Conservation (phyloP, 2,329 filamentous ascomycete species). For the Dactylellina cionopaga region DNA sequence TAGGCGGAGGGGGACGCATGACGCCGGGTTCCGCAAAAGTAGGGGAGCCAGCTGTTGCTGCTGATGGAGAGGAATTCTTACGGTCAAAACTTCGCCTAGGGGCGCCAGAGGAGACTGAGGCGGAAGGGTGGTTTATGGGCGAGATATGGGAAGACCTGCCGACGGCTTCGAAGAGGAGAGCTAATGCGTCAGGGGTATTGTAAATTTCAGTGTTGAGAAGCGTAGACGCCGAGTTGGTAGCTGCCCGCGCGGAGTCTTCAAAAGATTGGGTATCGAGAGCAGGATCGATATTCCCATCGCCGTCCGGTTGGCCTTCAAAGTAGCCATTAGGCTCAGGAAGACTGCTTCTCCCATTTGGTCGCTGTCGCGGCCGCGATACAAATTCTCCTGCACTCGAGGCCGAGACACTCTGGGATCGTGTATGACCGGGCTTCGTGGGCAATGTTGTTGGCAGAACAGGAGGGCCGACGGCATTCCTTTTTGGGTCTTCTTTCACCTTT, state of each 20-base stretch:
- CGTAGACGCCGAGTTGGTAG: slow-evolving; percentile 53
- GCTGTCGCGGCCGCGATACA: slow-evolving; percentile 58
- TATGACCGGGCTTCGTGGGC: slow-evolving; percentile 65
- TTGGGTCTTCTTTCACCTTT: slow-evolving; percentile 46
- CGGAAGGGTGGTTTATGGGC: slow-evolving; percentile 53
- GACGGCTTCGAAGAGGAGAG: slow-evolving; percentile 86
- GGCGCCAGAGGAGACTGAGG: slow-evolving; percentile 50
- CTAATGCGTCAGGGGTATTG: slow-evolving; percentile 90
- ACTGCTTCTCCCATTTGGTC: slow-evolving; percentile 77
- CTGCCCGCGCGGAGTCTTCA: slow-evolving; percentile 25
- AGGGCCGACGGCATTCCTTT: slow-evolving; percentile 50
- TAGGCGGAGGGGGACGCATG: slow-evolving; percentile 49
- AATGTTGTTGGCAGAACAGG: slow-evolving; percentile 54
- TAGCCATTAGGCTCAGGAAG: slow-evolving; percentile 65
- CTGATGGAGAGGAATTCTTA: slow-evolving; percentile 52
- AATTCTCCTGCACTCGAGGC: slow-evolving; percentile 43
- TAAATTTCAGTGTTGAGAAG: slow-evolving; percentile 77
- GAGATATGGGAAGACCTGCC: slow-evolving; percentile 53
- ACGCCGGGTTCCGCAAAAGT: slow-evolving; percentile 42
- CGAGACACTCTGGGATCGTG: slow-evolving; percentile 45
- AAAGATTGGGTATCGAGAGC: slow-evolving; percentile 66
- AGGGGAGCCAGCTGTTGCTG: slow-evolving; percentile 36
- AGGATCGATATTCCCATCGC: slow-evolving; percentile 70
- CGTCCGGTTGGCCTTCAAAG: slow-evolving; percentile 60
- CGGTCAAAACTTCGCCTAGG: slow-evolving; percentile 48